Evolutionary conservation across 2,329 filamentous ascomycete genomes (phyloP).

Genomic region (Pseudocercospora crystallina): DNA sequence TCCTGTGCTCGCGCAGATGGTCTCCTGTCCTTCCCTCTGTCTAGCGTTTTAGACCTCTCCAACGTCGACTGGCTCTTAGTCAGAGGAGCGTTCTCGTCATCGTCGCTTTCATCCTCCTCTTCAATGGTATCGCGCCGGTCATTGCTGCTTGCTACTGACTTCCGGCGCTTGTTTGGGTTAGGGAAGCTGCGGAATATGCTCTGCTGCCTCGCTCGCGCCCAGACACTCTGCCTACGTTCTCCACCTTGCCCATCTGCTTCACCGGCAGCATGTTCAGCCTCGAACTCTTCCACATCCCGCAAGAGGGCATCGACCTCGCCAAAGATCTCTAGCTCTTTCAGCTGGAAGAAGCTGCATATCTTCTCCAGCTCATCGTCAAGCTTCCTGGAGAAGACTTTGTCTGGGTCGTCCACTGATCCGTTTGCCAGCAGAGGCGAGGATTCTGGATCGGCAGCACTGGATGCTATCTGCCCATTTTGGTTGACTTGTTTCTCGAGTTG

Average conservation of each 20-base stretch:
- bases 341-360: constrained; percentile 83
- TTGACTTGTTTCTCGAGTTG: constrained; percentile 83
- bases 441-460: constrained; percentile 66
- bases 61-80: constrained; percentile 36
- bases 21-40: constrained; percentile 20
- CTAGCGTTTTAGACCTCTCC: constrained; percentile 22
- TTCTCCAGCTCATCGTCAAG: constrained; percentile 91
- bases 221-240: constrained; percentile 33
- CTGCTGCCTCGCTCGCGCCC: constrained; percentile 35
- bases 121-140: constrained; percentile 53
- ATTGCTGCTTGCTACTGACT: constrained; percentile 39
- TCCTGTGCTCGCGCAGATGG: constrained; percentile 21
- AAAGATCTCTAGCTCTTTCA: constrained; percentile 86
- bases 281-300: constrained; percentile 68
- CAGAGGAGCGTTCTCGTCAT: constrained; percentile 48
- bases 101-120: constrained; percentile 56
- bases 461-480: constrained; percentile 42
- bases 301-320: constrained; percentile 77
- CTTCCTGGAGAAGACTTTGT: constrained; percentile 76
- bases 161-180: constrained; percentile 41
- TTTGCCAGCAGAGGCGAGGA: constrained; percentile 73
- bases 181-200: constrained; percentile 56
- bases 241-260: constrained; percentile 32
- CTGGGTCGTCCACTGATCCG: constrained; percentile 62
- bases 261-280: constrained; percentile 52